Base-by-base conservation (phyloP, 2,329 filamentous ascomycete genomes). In the Pseudopithomyces chartarum region DNA sequence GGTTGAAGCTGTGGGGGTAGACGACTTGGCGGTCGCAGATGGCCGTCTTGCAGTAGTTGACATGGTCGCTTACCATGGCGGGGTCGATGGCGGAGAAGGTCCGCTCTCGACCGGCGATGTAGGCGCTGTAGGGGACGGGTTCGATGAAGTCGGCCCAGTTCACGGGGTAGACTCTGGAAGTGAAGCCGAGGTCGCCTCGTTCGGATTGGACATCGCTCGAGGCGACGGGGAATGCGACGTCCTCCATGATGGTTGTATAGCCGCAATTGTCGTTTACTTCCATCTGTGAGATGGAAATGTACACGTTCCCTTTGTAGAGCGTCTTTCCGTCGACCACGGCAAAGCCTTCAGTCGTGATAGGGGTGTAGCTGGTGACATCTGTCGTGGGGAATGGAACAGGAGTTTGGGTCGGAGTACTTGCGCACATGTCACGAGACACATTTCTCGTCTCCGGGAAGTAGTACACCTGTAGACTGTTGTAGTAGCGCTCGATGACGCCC, bases 141-240 rank as follows among this genome's bases (percentile, higher is more conserved):
- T 51, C 48, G 17, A 42, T 33, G 48, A 51, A 51, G 17, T 51
- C 48, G 42, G 48, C 48, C 48, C 48, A 51, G 3, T 51, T 20
- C 7, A 51, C 48, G 26, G 23, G 23, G n/a, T 29, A 51, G 5
- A 33, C 12, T 10, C n/a, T 33, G 15, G 36, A 29, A 23, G 8
- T 40, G 2, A 49, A 20, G 1, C 23, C 17, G 3, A 15, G 13
- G 20, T 43, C 23, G 8, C 23, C 36, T 43, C 48, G 48, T 15
- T 51, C 26, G 33, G 48, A 51, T 2, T 42, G 23, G 22, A 51
- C 36, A 11, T 51, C 38, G 17, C 22, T 43, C 11, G 48, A 51
- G 3, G 48, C 38, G 22, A 51, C 48, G 11, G 48, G 48, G n/a
- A 51, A 51, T n/a, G 26, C 36, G 12, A 51, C 38, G 20, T 51